Percentiles rank a stretch among this genome's conserved stretches.
These are phyloP conservation scores for Corynespora cassiicola DNA, from an alignment of 2,329 filamentous ascomycete genomes.

Conservation along the genomic window DNA sequence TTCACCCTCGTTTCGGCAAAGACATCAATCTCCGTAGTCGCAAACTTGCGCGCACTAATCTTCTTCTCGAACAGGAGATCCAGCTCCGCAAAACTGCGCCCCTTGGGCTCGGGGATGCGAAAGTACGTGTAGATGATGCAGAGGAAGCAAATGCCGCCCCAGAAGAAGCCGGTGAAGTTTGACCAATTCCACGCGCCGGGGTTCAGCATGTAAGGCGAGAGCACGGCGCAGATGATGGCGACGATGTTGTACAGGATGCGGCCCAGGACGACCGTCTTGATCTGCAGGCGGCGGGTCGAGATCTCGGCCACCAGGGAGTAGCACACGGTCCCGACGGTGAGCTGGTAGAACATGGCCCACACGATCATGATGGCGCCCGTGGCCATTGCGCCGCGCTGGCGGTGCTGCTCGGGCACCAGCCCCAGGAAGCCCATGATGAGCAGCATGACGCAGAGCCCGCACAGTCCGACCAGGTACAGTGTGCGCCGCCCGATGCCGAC, in stretches of 20 bases:
- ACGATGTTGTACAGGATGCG: slow-evolving; percentile 80
- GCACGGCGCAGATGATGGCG: slow-evolving; percentile 78
- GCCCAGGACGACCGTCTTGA: slow-evolving; percentile 89
- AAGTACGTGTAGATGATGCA: slow-evolving; percentile 85
- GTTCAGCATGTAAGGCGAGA: slow-evolving; percentile 94
- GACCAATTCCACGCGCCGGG: slow-evolving; percentile 86
- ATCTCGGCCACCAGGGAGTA: slow-evolving; percentile 89
- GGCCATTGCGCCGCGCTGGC: slow-evolving; percentile 70
- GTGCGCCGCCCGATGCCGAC: slow-evolving; percentile 75
- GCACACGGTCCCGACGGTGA: slow-evolving; percentile 86
- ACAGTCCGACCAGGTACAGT: slow-evolving; percentile 77
- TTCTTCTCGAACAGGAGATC: slow-evolving; percentile 82
- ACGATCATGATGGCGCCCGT: slow-evolving; percentile 80
- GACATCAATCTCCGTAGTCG: slow-evolving; percentile 62
- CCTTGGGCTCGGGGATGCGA: slow-evolving; percentile 79
- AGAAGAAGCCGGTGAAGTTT: slow-evolving; percentile 88
- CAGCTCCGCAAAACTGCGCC: slow-evolving; percentile 84
- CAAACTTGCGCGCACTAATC: slow-evolving; percentile 76
- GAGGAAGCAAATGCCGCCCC: slow-evolving; percentile 79
- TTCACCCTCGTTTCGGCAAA: slow-evolving; percentile 47
- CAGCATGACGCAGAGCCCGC: slow-evolving; percentile 75
- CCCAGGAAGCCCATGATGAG: slow-evolving; percentile 85
- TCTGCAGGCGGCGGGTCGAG: slow-evolving; percentile 80
- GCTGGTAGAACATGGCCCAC: slow-evolving; percentile 70
- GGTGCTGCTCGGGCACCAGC: slow-evolving; percentile 68